A percentile compares a stretch with the other conserved stretches of the same genome.
phyloP scores from a whole-genome alignment of 495 filamentous ascomycete genomes.

The Lasiosphaeria hispida region DNA sequence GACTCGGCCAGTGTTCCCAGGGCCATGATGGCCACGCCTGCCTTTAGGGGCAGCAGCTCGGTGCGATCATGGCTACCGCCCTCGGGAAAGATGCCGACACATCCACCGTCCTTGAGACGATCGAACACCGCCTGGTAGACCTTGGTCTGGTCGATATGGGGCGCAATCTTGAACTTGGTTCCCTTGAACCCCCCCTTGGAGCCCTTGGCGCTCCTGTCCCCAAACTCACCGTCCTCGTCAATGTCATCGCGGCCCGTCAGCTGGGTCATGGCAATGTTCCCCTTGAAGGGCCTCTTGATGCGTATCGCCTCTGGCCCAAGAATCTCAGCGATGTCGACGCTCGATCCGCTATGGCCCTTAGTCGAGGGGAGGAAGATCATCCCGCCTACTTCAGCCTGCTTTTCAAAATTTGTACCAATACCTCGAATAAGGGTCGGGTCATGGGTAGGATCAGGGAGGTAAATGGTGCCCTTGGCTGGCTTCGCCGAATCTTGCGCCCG shows the following conservation, averaged over 20 bases:
- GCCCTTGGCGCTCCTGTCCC: slow-evolving; percentile 50
- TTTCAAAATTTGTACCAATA: slow-evolving; percentile 78
- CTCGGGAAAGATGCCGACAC: slow-evolving; percentile 96
- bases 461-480: slow-evolving; percentile 74
- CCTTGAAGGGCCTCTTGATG: slow-evolving; percentile 82
- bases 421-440: slow-evolving; percentile 84
- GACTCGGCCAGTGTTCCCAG: slow-evolving; percentile 86
- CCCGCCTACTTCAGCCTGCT: slow-evolving; percentile 72
- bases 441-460: slow-evolving; percentile 83
- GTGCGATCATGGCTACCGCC: slow-evolving; percentile 96
- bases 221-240: slow-evolving; percentile 52
- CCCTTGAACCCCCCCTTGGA: slow-evolving; percentile 65
- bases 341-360: slow-evolving; percentile 71
- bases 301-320: slow-evolving; percentile 75
- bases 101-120: slow-evolving; percentile 75
- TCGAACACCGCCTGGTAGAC: slow-evolving; percentile 93
- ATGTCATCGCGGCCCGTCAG: slow-evolving; percentile 76
- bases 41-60: slow-evolving; percentile 91
- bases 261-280: slow-evolving; percentile 64
- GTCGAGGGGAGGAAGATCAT: slow-evolving; percentile 81
- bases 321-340: slow-evolving; percentile 75
- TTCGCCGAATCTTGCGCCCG: slow-evolving; percentile 86
- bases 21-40: slow-evolving; percentile 97
- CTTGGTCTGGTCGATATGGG: slow-evolving; percentile 88
- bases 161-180: slow-evolving; percentile 79